Base-by-base conservation (phyloP, 2,329 filamentous ascomycete genomes). In the Aspergillus chevalieri region DNA sequence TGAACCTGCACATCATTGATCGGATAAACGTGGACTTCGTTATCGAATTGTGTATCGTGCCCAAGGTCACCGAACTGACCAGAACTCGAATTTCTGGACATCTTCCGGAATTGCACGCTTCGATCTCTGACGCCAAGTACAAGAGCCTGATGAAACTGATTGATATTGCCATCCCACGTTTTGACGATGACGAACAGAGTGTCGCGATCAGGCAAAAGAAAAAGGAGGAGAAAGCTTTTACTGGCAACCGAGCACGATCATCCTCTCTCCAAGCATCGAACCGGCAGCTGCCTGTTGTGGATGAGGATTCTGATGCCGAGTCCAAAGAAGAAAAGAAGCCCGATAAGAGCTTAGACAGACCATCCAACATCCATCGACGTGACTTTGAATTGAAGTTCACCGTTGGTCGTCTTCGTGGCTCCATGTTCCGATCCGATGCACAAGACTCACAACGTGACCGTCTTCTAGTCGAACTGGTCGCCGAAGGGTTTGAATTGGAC, bases 371-470 rank as follows among this genome's bases (percentile, higher is more conserved):
- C 43, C 88, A 94, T 60, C 91, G 96, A 61, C 86, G 88, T 42
- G 92, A 86, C 55, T 97, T 99, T 58, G 90, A 98, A 66, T 89
- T 98, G 73, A 94, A 91, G 57, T 98, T 99, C 68, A 90, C 89
- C 7, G 93, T 98, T 33, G 93, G 95, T 62, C 89, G 87, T 52
- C 79, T 99, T 43, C 91, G 94, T 69, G 93, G 93, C 2, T 97
- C 93, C 1, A 76, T 99, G 1, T 98, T 89, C 68, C 83, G 85
- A 55, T 89, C 91, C 49, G 90, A 96, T 60, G 82, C 87, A 0
- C 85, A 92, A 57, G 83, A 84, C 43, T 80, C 80, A 52, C 84
- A 84, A 54, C 80, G 84, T 0, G 94, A 98, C 60, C 78, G 87
- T 47, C 75, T 98, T 2, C 77, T 99, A 7, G 92, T 95, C 2